phyloP scores from a whole-genome alignment of 2,329 filamentous ascomycete genomes.

The Aspergillus pseudoviridinutans region DNA sequence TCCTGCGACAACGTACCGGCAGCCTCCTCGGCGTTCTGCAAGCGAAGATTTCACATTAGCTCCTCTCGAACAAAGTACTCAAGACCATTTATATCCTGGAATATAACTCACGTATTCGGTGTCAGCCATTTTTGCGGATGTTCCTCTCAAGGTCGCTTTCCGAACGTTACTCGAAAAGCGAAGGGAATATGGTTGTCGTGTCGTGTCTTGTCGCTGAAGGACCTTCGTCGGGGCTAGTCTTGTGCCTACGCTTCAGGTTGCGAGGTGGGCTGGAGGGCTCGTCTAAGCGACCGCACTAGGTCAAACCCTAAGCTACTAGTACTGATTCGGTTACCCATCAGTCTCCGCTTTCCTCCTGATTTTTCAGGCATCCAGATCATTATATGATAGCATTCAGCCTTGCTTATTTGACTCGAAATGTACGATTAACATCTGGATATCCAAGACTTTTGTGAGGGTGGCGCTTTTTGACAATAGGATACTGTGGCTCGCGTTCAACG shows the following conservation, averaged over 20 bases:
- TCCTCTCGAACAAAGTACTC: neutral
- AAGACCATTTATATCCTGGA: neutral
- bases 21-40: slow-evolving; percentile 92
- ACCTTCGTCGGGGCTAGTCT: slow-evolving; percentile 24
- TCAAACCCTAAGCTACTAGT: slow-evolving; percentile 37
- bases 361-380: neutral
- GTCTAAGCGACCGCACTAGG: slow-evolving; percentile 42
- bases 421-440: neutral
- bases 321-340: slow-evolving; percentile 15
- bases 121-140: slow-evolving; percentile 75
- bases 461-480: neutral
- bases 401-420: neutral
- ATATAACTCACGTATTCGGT: slow-evolving; percentile 71
- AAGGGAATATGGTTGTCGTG: slow-evolving; percentile 37
- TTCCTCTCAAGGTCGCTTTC: slow-evolving; percentile 43
- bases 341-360: slow-evolving; percentile 6
- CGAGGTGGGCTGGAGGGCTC: slow-evolving; percentile 36
- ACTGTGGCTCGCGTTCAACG: neutral
- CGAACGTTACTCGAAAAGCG: slow-evolving; percentile 45
- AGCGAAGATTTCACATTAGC: slow-evolving; percentile 33
- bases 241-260: slow-evolving; percentile 26
- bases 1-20: slow-evolving; percentile 57
- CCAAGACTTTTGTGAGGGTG: neutral
- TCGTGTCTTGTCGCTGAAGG: slow-evolving; percentile 37
- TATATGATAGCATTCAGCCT: neutral